Evolutionary conservation across 768 basidiomycete genomes (phyloP).

Genomic region (Pisolithus microcarpus): DNA sequence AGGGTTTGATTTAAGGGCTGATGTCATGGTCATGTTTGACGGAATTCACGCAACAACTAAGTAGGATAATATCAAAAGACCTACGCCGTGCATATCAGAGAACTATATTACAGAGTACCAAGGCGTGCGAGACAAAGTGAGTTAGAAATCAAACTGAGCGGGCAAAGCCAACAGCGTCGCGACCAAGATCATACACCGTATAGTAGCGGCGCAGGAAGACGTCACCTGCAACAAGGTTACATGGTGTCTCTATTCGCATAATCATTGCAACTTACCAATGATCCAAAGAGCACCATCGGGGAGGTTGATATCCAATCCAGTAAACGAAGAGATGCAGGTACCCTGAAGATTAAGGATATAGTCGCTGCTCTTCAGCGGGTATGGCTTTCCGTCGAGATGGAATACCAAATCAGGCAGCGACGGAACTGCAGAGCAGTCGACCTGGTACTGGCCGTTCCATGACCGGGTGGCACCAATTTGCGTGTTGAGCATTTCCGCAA

Average conservation of each 20-base stretch:
- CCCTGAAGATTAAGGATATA: constrained; percentile 89
- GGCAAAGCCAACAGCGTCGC: constrained; percentile 82
- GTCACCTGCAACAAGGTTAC: constrained; percentile 45
- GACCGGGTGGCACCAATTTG: constrained; percentile 90
- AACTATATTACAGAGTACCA: neutral
- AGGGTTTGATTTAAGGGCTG: too few relatives aligned
- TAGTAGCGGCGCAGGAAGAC: constrained; percentile 88
- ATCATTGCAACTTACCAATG: constrained; percentile 48
- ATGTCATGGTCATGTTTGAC: neutral
- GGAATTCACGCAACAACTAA: neutral
- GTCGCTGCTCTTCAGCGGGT: constrained; percentile 73
- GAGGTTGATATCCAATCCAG: constrained; percentile 81
- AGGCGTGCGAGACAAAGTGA: neutral
- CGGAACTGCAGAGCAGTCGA: constrained; percentile 85
- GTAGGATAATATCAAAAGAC: neutral
- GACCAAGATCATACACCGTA: constrained; percentile 82
- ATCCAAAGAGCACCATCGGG: constrained; percentile 84
- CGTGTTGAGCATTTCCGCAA: constrained; percentile 96
- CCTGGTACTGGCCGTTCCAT: constrained; percentile 93
- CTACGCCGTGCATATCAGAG: neutral
- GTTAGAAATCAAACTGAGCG: constrained; percentile 24
- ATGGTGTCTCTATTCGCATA: constrained; percentile 2
- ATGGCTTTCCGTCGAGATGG: constrained; percentile 74
- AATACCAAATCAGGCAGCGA: constrained; percentile 78
- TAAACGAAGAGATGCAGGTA: constrained; percentile 92